Evolutionary conservation across 176 grass and related monocot species (phyloP), one percentile per base, ranked within the genome.

Genomic region (Oryza officinalis): DNA sequence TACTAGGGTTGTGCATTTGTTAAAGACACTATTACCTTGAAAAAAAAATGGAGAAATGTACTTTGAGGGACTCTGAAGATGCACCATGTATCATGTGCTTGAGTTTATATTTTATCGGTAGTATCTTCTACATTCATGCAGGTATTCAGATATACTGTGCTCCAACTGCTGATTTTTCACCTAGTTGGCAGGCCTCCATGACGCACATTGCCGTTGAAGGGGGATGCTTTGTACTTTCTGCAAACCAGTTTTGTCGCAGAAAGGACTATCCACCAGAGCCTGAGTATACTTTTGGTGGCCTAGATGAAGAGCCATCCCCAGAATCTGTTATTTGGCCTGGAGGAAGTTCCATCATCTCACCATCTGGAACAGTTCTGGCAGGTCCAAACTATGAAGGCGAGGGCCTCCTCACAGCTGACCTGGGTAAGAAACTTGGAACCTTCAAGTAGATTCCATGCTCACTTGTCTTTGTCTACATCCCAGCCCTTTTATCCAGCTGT

Each of bases 131-230:
- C 85, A 67, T 52, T 80, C 65, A 37, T 90, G 37, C 65, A 99
- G 96, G 96, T 87, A 10, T 99, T 72, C 71, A 96, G 83, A 96
- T 99, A 92, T 99, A 99, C 37, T 99, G 96, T 92, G 96, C 93
- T 35, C 91, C 93, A 49, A 96, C 93, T 66, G 93, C 72, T 74
- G 91, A 99, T 76, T 65, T 4, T 17, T 74, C 67, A 88, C 80
- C 85, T 77, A 88, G 83, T 43, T 96, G 96, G 93, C 91, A 86
- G 66, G 65, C 96, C 63, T 96, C 96, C 17, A 94, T 96, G 93
- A 90, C 74, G 45, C 96, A 98, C 46, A 96, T 96, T 78, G 96
- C 96, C 14, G 63, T 95, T 35, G 93, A 98, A 90, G 96, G 96
- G 17, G 96, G 96, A 44, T 98, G 96, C 20, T 96, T 96, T 83